Evolutionary conservation across 2,329 filamentous ascomycete genomes (phyloP), one percentile per base, ranked within the genome.

Genomic region (Nannizziopsis arthrosporioides): DNA sequence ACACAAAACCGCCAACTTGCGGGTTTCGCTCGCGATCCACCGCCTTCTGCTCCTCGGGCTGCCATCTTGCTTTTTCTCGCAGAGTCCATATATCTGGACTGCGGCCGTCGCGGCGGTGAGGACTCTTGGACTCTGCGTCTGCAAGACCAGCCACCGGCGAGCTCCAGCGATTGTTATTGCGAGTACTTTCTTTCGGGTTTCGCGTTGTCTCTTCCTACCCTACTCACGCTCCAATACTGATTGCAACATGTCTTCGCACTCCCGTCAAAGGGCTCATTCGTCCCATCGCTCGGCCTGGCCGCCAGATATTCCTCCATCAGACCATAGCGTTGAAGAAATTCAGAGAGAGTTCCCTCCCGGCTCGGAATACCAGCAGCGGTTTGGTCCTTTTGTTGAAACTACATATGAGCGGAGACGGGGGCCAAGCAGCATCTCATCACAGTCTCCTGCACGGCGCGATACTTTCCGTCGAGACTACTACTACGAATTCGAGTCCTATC

Each of bases 261-360:
- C 19, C 12, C 19, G 37, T 8, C 19, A n/a, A 9, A 12, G 34
- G 9, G 11, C 42, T 5, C 5, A 18, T 9, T 39, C 43, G 1
- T 39, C 43, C 11, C 43, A 27, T 15, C 35, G n/a, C 8, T 34
- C 43, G 18, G n/a, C 6, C n/a, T 11, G 43, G 8, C 18, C 17
- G 3, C 34, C 42, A 30, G 42, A 44, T 1, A n/a, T 14, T 17
- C 22, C 19, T 2, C 19, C 4, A 5, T 81, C 82, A 40, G 69
- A 82, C 19, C 81, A 81, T 2, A 30, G 48, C 22, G 68, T 93
- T 61, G 89, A 94, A 68, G 85, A 93, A 67, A 80, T 93, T 51
- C 79, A 80, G 54, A 81, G 87, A 56, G 85, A 93, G 57, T 94
- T 93, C 59, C 85, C 85, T 30, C 85, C 86, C 5, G 82, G 81